Base-by-base conservation (phyloP, 2,329 filamentous ascomycete species). In the Dothideomycetidae sp. region DNA sequence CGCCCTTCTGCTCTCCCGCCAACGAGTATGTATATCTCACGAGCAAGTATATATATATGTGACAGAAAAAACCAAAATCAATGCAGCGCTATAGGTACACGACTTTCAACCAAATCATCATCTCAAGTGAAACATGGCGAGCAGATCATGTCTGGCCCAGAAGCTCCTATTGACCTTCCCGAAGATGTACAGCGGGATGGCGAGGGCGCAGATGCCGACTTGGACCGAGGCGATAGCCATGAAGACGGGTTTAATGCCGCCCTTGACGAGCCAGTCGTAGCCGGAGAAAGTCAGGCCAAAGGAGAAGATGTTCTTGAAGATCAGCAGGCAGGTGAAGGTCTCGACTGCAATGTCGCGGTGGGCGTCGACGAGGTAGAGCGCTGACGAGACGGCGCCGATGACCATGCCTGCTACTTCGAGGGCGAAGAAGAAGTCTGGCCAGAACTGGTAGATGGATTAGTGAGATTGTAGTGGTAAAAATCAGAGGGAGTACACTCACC, bases 221-320 rank as follows among this genome's bases (percentile, higher is more conserved):
- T 94, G 84, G 12, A 92, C 74, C 23, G 74, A 79, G 2, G 73
- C 77, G 32, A 93, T 70, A 13, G 72, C 68, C 37, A 80, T 68
- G 58, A 94, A 88, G 0, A 71, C 62, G 32, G 69, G 66, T 42
- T 74, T 71, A n/a, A 77, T 72, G 2, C 73, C 73, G 5, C 55
- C 53, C 1, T 61, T 46, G 7, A 79, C 67, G 16, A 93, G 67
- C 86, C 88, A 94, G 40, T 85, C 67, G 50, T 83, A 93, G 1
- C 83, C 84, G 47, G 73, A 79, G 55, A 78, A 92, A 0, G 86
- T 93, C 39, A 94, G 63, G 5, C 75, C 73, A 50, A 92, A 94
- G 44, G 78, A 81, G 62, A 94, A 93, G 44, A 94, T 71, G 58
- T 94, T 93, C 61, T 94, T 94, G 67, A 94, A 93, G 37, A 93